phyloP scores from a whole-genome alignment of 352 stramenopile genomes.

The Phytophthora sojae region DNA sequence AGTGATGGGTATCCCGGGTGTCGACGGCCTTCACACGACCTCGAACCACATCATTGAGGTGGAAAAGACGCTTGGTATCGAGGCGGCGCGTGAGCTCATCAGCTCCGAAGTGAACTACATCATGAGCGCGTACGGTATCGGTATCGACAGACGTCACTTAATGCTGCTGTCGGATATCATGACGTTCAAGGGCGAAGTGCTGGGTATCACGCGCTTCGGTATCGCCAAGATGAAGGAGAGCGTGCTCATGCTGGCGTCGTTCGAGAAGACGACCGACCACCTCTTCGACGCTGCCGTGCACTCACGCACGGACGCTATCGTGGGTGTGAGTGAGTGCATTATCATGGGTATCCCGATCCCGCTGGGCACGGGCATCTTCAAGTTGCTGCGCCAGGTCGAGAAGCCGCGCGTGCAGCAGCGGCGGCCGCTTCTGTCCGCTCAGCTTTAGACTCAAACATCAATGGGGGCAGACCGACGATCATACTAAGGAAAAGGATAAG shows the following conservation, averaged over 20 bases:
- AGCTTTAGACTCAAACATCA: slow-evolving; percentile 24
- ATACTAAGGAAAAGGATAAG: slow-evolving; percentile 13
- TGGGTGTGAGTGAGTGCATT: slow-evolving; percentile 99
- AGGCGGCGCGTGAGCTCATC: slow-evolving; percentile 97
- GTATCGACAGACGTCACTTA: slow-evolving; percentile 98
- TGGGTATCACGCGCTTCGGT: slow-evolving; percentile 96
- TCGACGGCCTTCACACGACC: slow-evolving; percentile 96
- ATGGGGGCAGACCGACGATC: not conserved
- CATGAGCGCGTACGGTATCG: slow-evolving; percentile 99
- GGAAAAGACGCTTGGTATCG: slow-evolving; percentile 97
- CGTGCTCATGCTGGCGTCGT: slow-evolving; percentile 99
- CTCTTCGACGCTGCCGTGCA: slow-evolving; percentile 99
- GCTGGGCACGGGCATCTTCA: slow-evolving; percentile 98
- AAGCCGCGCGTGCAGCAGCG: slow-evolving; percentile 76
- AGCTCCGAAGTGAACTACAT: slow-evolving; percentile 99
- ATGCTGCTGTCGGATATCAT: slow-evolving; percentile 99
- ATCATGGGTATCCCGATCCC: slow-evolving; percentile 99
- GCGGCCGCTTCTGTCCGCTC: slow-evolving; percentile 51
- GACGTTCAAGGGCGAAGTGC: slow-evolving; percentile 97
- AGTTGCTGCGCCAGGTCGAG: slow-evolving; percentile 91
- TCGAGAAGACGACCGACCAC: slow-evolving; percentile 99
- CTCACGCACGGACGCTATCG: slow-evolving; percentile 97
- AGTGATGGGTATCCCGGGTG: slow-evolving; percentile 98
- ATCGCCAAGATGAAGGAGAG: slow-evolving; percentile 99
- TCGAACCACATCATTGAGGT: slow-evolving; percentile 99